Evolutionary conservation across 2,329 filamentous ascomycete genomes (phyloP), one percentile per base, ranked within the genome.

Genomic region (Phyllosticta citribraziliensis): DNA sequence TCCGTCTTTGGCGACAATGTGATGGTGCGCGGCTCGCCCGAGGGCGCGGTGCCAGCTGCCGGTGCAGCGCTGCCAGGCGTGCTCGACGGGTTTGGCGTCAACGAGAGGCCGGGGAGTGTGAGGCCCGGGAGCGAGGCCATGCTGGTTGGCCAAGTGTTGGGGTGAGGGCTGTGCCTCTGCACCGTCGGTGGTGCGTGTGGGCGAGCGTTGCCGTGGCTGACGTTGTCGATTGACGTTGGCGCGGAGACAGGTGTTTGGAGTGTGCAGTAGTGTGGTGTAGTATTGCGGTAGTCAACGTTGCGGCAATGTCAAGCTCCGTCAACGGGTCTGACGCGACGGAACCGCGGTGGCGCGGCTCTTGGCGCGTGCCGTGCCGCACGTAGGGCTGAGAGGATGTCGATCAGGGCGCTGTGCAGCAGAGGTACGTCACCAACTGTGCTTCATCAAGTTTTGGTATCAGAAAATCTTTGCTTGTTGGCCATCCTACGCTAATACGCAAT

Each of bases 1-100:
- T 81, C 79, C 47, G 76, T 75, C 64, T 75, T 74, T n/a, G 78
- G 69, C 10, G 71, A 64, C 19, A 80, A 74, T 3, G 74, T 71
- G 66, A 79, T 74, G 11, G 67, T 70, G 55, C 78, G 71, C 33
- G 70, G 60, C 50, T 65, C 66, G 30, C 68, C 62, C 25, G 66
- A 62, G 1, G 68, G 67, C 57, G 53, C 52, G 20, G 62, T 57
- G 24, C 67, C 67, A 61, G 67, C 67, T 56, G 66, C 56, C 50
- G 69, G 65, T 17, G 63, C 58, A 19, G 63, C 57, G 17, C 59
- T 52, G n/a, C 40, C 40, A 5, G 40, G 40, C 14, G 40, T 47
- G 40, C 40, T 47, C 40, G 40, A 47, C 6, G 40, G 40, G 40
- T 47, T n/a, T n/a, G 40, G 40, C 22, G 61, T 61, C 52, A 66